Percentiles rank a stretch among this genome's conserved stretches.
These are phyloP conservation scores for Groenewaldozyma tartarivorans DNA, from an alignment of 805 yeast genomes.

Conservation along the genomic window DNA sequence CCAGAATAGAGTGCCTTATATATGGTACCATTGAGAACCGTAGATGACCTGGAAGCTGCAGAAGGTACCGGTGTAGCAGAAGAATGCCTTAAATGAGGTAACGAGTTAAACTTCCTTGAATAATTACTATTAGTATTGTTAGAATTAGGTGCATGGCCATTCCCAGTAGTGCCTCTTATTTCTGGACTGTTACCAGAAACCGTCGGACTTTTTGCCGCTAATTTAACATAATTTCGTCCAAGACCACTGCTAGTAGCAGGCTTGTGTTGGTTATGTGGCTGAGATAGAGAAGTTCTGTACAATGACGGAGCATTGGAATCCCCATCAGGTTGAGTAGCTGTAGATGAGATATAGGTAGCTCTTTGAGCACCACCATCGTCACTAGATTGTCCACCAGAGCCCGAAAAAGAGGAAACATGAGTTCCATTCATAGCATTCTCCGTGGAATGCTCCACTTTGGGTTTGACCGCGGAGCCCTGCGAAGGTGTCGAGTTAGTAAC, in stretches of 20 bases:
- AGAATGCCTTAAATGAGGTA: not conserved
- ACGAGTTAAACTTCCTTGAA: not conserved
- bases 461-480: too few species aligned
- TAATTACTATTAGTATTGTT: not conserved
- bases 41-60: not conserved
- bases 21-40: slow-evolving; percentile 1
- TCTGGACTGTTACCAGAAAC: too few species aligned
- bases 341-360: slow-evolving; percentile 7
- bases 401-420: too few species aligned
- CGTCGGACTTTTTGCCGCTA: not conserved
- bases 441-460: too few species aligned
- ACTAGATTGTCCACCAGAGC: too few species aligned
- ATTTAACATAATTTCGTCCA: too few species aligned
- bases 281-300: too few species aligned
- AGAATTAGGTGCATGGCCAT: not conserved
- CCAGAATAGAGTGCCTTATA: slow-evolving; percentile 44
- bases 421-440: too few species aligned
- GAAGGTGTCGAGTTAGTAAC: too few species aligned
- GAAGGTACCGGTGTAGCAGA: not conserved
- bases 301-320: not conserved
- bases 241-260: not conserved
- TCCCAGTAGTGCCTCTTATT: not conserved
- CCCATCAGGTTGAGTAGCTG: slow-evolving; percentile 8
- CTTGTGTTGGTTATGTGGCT: not conserved
- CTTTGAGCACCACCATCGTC: not conserved